phyloP scores from a whole-genome alignment of 1,284 basidiomycete genomes.

The Irpex rosettiformis region DNA sequence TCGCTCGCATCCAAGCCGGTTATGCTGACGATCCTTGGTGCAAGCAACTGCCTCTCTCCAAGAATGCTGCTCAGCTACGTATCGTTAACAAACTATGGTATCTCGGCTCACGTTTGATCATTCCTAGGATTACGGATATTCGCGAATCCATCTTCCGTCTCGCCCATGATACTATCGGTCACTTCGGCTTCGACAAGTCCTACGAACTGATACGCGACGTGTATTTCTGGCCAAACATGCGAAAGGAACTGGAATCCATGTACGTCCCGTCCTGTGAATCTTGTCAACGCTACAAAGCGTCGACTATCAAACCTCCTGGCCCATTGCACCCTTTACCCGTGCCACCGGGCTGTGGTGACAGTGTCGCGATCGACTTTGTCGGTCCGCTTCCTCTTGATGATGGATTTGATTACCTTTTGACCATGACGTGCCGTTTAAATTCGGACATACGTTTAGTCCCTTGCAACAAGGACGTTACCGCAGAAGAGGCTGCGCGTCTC shows the following conservation, averaged over 20 bases:
- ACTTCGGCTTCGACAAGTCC: slow-evolving; percentile 23
- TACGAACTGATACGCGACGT: slow-evolving; percentile 12
- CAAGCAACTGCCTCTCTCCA: neutral
- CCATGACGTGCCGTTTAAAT: slow-evolving; percentile 13
- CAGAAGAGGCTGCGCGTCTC: slow-evolving; percentile 21
- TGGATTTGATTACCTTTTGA: slow-evolving; percentile 15
- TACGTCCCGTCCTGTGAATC: slow-evolving; percentile 13
- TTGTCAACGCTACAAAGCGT: slow-evolving; percentile 16
- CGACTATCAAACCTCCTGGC: slow-evolving; percentile 7
- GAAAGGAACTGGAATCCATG: slow-evolving; percentile 7
- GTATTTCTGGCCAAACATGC: slow-evolving; percentile 22
- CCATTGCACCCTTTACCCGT: slow-evolving; percentile 21
- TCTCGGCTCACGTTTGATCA: neutral
- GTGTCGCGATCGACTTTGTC: slow-evolving; percentile 32
- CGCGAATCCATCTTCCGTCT: slow-evolving; percentile 11
- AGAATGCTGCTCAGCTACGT: neutral
- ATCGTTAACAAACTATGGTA: neutral
- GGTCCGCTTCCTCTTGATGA: slow-evolving; percentile 24
- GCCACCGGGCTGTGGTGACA: slow-evolving; percentile 18
- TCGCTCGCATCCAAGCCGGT: neutral
- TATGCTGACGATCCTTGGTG: slow-evolving; percentile 1
- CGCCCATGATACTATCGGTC: slow-evolving; percentile 21
- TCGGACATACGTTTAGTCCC: slow-evolving; percentile 23
- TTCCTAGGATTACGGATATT: neutral
- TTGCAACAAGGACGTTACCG: slow-evolving; percentile 20